These are phyloP conservation scores for Colletotrichum euphorbiae DNA, from an alignment of 2,329 filamentous ascomycete genomes.

Conservation along the genomic window DNA sequence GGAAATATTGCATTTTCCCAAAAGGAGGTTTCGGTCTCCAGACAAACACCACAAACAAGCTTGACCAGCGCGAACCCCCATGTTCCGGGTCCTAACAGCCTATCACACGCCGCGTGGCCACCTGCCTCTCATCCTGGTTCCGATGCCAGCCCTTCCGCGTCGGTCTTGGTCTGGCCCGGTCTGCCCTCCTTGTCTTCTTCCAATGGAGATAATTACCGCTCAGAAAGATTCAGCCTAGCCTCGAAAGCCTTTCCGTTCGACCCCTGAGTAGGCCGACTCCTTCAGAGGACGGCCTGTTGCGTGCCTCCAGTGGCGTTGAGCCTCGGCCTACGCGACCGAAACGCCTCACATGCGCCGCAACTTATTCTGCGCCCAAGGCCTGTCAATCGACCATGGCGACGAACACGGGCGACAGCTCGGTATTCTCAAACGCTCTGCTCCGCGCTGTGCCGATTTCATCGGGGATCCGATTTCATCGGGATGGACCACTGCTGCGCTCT, in stretches of 20 bases:
- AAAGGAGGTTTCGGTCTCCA: slow-evolving; percentile 1
- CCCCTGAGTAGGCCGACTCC: slow-evolving; percentile 36
- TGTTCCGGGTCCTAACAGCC: slow-evolving; percentile 18
- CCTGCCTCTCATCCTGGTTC: slow-evolving; percentile 9
- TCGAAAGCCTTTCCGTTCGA: slow-evolving; percentile 35
- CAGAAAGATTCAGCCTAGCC: slow-evolving; percentile 19
- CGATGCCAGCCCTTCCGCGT: slow-evolving; percentile 14
- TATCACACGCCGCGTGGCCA: slow-evolving; percentile 13
- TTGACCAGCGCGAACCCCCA: slow-evolving; percentile 8
- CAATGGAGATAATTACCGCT: slow-evolving; percentile 7
- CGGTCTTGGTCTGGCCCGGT: slow-evolving; percentile 4
- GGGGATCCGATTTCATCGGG: too few relatives aligned
- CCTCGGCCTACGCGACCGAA: slow-evolving; percentile 35
- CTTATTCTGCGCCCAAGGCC: slow-evolving; percentile 38
- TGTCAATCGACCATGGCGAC: not conserved
- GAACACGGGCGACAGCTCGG: too few relatives aligned
- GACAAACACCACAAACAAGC: not conserved
- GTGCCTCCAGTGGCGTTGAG: slow-evolving; percentile 33
- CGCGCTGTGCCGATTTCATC: too few relatives aligned
- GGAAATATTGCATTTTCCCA: slow-evolving; percentile 37
- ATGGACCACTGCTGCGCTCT: too few relatives aligned
- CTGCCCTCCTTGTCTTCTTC: slow-evolving; percentile 2
- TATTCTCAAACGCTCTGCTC: not conserved
- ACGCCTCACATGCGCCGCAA: slow-evolving; percentile 40
- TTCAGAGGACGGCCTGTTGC: slow-evolving; percentile 26